A percentile compares a stretch with the other conserved stretches of the same genome.
These are phyloP conservation scores for Umbilicus rupestris DNA, from an alignment of 164 flowering plant genomes.

Conservation along the genomic window DNA sequence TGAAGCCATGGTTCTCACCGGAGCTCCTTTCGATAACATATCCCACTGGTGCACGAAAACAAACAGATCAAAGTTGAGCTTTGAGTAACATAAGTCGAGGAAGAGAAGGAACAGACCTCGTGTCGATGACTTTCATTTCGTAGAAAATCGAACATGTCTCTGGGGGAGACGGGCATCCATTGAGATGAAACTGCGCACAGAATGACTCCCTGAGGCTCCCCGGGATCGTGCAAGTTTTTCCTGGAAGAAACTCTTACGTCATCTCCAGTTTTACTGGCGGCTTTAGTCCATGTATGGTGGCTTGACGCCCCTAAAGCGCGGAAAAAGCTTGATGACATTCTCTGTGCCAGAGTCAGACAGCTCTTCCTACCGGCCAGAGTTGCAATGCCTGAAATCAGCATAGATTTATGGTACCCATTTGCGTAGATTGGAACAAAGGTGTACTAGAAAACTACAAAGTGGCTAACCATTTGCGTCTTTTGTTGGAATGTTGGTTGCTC, in stretches of 20 bases:
- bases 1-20: constrained; percentile 54
- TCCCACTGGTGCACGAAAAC: constrained; percentile 58
- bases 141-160: constrained; percentile 65
- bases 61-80: background rate
- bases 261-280: constrained; percentile 60
- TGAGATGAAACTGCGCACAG: constrained; percentile 80
- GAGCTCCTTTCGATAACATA: constrained; percentile 53
- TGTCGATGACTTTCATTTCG: constrained; percentile 60
- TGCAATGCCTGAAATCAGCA: constrained; percentile 42
- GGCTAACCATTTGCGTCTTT: constrained; percentile 80
- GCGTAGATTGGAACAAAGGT: too few relatives aligned
- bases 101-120: constrained; percentile 38
- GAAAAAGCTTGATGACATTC: constrained; percentile 75
- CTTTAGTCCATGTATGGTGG: constrained; percentile 76
- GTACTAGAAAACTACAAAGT: background rate
- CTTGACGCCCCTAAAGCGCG: constrained; percentile 82
- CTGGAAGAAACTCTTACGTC: constrained; percentile 71
- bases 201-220: constrained; percentile 76
- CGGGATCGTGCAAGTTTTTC: constrained; percentile 80
- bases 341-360: constrained; percentile 68
- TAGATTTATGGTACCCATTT: background rate
- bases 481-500: constrained; percentile 98
- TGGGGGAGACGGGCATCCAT: constrained; percentile 75
- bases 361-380: constrained; percentile 94
- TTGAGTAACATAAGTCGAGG: background rate